Evolutionary conservation across 148 eudicot genomes (phyloP), one percentile per base, ranked within the genome.

Genomic region (Pouteria glomerata): DNA sequence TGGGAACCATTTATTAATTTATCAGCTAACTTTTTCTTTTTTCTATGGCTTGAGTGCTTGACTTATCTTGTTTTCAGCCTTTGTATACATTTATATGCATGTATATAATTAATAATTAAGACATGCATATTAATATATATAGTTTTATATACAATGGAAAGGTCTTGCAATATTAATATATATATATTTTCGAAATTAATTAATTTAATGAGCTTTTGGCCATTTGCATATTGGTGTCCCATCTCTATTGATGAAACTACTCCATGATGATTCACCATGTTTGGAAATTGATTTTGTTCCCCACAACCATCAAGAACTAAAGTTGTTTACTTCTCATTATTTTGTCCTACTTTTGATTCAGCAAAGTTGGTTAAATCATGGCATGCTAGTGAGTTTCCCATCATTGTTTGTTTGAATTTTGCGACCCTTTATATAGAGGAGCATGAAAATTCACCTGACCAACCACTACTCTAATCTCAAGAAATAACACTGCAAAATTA

Each of bases 221-320:
- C n/a, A n/a, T 66, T 24, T 4, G 55, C 8, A 45, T 57, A 26
- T 57, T 57, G 39, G 73, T 57, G 53, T 70, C 63, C 62, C 52
- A 57, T 42, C 64, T 57, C 27, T 39, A 1, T 53, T 18, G 26
- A 10, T 27, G 73, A 57, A 57, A 29, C 69, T 66, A n/a, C n/a
- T n/a, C 27, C 51, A 70, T 70, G 73, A 70, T 70, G 39, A 55
- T 29, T 31, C 37, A 19, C 56, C 53, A 50, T 71, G 74, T 71
- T 71, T 60, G 57, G 74, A 31, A 71, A 71, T 71, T 71, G 66
- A 71, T 71, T 71, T 45, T 71, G 74, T 21, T 71, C 74, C 74
- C 74, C 74, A 59, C 74, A 71, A 59, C 57, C 66, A 59, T 55
- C 50, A 69, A 69, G 31, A 55, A 55, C 63, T 55, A 71, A 71